Evolutionary conservation across 805 yeast genomes (phyloP).

Genomic region (Zygotorulaspora chibaensis): DNA sequence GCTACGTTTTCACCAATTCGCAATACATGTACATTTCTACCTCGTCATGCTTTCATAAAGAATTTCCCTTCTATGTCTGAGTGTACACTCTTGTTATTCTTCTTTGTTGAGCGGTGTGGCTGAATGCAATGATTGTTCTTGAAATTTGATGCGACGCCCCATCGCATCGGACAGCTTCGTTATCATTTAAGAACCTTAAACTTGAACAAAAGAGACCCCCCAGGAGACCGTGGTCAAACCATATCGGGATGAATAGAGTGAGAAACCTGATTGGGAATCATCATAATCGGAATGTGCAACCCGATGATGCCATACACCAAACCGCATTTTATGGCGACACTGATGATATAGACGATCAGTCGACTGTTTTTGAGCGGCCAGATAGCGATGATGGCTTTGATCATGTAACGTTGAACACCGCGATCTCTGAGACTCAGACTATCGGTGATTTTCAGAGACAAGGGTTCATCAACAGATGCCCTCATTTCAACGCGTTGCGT

Average conservation of each 20-base stretch:
- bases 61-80: too few species aligned
- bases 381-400: slow-evolving; percentile 12
- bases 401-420: slow-evolving; percentile 20
- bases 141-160: background rate
- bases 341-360: slow-evolving; percentile 18
- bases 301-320: background rate
- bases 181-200: too few species aligned
- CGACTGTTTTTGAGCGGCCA: slow-evolving; percentile 14
- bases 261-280: slow-evolving; percentile 11
- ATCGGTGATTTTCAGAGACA: slow-evolving; percentile 27
- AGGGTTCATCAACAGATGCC: slow-evolving; percentile 32
- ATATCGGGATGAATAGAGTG: slow-evolving; percentile 10
- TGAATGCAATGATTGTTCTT: too few species aligned
- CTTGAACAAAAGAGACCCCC: background rate
- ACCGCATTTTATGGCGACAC: background rate
- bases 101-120: too few species aligned
- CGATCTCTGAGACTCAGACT: slow-evolving; percentile 25
- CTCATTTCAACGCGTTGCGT: slow-evolving; percentile 25
- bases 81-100: too few species aligned
- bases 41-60: too few species aligned
- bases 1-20: too few species aligned
- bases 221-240: background rate
- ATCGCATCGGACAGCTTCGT: background rate
- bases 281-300: background rate
- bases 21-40: too few species aligned